phyloP scores from a whole-genome alignment of 352 stramenopile species.

The Phytophthora pseudosyringae region DNA sequence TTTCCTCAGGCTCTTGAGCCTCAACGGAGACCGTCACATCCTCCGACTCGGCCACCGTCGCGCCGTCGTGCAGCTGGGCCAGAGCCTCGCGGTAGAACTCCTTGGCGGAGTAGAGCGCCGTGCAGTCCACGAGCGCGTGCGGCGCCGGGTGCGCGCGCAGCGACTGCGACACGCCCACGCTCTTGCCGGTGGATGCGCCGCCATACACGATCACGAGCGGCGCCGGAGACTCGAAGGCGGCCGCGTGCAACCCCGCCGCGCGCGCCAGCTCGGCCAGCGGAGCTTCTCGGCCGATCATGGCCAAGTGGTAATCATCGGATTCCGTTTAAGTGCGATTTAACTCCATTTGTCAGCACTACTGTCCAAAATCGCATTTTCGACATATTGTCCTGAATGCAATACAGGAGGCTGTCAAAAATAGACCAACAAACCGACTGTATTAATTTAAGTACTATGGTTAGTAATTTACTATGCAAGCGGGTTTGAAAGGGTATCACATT shows the following conservation, averaged over 20 bases:
- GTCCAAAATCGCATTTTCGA: no score
- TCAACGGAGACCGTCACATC: conserved; percentile 19
- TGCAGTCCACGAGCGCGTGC: conserved; percentile 76
- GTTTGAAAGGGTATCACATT: no score
- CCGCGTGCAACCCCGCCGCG: conserved; percentile 49
- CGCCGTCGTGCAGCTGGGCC: conserved; percentile 55
- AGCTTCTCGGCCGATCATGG: conserved; percentile 62
- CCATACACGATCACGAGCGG: conserved; percentile 78
- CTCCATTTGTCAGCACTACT: not conserved
- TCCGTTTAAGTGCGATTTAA: conserved; percentile 14
- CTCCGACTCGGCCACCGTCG: conserved; percentile 7
- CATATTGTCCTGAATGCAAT: no score
- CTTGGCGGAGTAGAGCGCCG: conserved; percentile 62
- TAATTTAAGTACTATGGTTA: no score
- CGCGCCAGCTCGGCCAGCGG: conserved; percentile 57
- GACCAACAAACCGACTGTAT: no score
- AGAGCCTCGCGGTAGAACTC: conserved; percentile 81
- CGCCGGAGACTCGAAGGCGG: conserved; percentile 48
- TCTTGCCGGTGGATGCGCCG: conserved; percentile 82
- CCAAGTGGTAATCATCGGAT: not conserved
- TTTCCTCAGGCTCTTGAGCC: conserved; percentile 3
- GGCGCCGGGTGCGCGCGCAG: conserved; percentile 40
- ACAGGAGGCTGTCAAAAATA: no score
- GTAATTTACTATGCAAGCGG: no score
- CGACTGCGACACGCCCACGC: conserved; percentile 51